These are phyloP conservation scores for Evernia prunastri DNA, from an alignment of 495 filamentous ascomycete genomes.

Conservation along the genomic window DNA sequence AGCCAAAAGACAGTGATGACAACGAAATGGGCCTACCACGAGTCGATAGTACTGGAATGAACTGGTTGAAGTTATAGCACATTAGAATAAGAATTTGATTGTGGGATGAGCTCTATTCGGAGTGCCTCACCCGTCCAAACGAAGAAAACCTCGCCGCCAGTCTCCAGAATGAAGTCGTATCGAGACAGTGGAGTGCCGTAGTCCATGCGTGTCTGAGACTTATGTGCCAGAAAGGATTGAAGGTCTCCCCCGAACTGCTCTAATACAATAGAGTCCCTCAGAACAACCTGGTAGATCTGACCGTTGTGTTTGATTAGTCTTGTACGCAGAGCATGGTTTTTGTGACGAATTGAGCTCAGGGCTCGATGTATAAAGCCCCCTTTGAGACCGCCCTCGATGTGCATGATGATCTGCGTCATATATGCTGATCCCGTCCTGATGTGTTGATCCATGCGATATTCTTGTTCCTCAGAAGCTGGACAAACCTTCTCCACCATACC, in stretches of 20 bases:
- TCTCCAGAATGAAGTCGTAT: conserved; percentile 5
- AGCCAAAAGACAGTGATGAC: background rate
- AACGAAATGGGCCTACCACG: background rate
- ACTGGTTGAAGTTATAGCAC: background rate
- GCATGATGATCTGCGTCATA: background rate
- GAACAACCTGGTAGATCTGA: conserved; percentile 2
- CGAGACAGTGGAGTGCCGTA: conserved; percentile 4
- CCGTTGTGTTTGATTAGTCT: conserved; percentile 5
- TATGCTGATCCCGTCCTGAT: background rate
- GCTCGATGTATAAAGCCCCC: background rate
- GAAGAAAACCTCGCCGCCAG: background rate
- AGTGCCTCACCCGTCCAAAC: conserved; percentile 11
- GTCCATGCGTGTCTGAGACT: background rate
- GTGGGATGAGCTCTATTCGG: no score
- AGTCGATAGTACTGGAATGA: background rate
- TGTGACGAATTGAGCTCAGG: conserved; percentile 2
- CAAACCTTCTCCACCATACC: background rate
- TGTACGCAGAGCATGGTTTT: conserved; percentile 5
- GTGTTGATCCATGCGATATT: conserved; percentile 5
- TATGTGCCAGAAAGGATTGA: background rate
- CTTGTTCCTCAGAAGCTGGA: conserved; percentile 4
- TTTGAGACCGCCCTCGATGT: background rate
- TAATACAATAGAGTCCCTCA: background rate
- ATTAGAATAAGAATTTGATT: background rate
- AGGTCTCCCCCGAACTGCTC: background rate